These are phyloP conservation scores for Cryphonectria carpinicola DNA, from an alignment of 2,329 filamentous ascomycete genomes.

Conservation along the genomic window DNA sequence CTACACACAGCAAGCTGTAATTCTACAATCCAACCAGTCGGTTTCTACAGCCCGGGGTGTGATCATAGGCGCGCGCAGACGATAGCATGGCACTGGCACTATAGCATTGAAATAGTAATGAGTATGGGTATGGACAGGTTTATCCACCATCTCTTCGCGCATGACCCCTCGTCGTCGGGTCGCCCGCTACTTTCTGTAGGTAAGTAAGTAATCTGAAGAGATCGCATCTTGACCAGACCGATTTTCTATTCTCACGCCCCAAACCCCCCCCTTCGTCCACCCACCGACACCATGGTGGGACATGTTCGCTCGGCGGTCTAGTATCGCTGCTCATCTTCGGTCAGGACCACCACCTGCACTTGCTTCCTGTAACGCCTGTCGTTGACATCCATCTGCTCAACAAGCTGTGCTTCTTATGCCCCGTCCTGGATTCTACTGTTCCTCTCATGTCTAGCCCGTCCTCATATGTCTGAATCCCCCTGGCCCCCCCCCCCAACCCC, in stretches of 20 bases:
- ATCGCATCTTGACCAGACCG: no score
- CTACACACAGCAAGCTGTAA: background rate
- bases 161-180: background rate
- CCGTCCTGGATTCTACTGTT: background rate
- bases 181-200: background rate
- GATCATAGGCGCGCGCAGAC: background rate
- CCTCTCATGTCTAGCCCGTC: background rate
- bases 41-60: background rate
- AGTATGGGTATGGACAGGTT: background rate
- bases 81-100: background rate
- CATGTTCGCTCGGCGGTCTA: background rate
- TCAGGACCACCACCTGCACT: background rate
- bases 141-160: background rate
- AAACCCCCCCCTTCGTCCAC: no score
- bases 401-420: slow-evolving; percentile 1
- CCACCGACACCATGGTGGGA: background rate
- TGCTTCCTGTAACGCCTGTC: no score
- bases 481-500: background rate
- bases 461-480: background rate
- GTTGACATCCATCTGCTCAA: background rate
- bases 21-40: background rate
- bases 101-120: background rate
- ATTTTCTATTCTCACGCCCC: background rate
- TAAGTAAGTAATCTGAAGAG: background rate
- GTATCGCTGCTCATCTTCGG: slow-evolving; percentile 5